Conservation (phyloP, 2,329 filamentous ascomycete species). For the Exophiala lecanii-corni region DNA sequence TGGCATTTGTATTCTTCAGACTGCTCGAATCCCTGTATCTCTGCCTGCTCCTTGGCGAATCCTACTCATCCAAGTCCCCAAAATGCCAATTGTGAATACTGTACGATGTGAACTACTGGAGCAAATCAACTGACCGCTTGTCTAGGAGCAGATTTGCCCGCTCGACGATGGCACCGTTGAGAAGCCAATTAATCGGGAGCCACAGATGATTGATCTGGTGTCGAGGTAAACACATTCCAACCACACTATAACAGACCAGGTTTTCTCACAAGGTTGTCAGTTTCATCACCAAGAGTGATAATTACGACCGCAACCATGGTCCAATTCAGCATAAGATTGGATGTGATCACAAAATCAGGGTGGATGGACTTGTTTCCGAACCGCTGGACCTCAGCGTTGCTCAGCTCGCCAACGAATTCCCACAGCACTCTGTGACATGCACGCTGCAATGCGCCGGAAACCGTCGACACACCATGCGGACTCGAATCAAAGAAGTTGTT, state of each 20-base stretch:
- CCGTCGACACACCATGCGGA: slow-evolving; percentile 57
- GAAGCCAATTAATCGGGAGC: slow-evolving; percentile 34
- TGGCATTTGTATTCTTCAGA: neutral
- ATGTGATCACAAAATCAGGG: slow-evolving; percentile 38
- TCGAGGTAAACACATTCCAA: slow-evolving; percentile 31
- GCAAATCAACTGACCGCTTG: slow-evolving; percentile 2
- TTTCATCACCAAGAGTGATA: slow-evolving; percentile 47
- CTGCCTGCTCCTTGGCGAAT: slow-evolving; percentile 6
- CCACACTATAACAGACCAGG: no score
- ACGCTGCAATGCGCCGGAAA: slow-evolving; percentile 59
- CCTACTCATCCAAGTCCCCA: neutral
- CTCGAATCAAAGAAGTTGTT: slow-evolving; percentile 53
- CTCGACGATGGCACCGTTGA: slow-evolving; percentile 24
- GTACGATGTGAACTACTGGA: neutral
- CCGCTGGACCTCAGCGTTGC: slow-evolving; percentile 43
- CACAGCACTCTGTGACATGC: slow-evolving; percentile 53
- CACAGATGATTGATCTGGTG: slow-evolving; percentile 29
- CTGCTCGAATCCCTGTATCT: neutral
- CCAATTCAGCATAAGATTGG: slow-evolving; percentile 42
- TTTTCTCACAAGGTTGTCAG: no score
- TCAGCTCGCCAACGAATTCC: slow-evolving; percentile 45
- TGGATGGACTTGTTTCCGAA: slow-evolving; percentile 48
- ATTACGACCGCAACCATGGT: slow-evolving; percentile 57
- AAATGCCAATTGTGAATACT: slow-evolving; percentile 10
- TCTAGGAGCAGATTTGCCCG: slow-evolving; percentile 18